Evolutionary conservation across 805 yeast genomes (phyloP).

Genomic region (Nakazawaea wyomingensis): DNA sequence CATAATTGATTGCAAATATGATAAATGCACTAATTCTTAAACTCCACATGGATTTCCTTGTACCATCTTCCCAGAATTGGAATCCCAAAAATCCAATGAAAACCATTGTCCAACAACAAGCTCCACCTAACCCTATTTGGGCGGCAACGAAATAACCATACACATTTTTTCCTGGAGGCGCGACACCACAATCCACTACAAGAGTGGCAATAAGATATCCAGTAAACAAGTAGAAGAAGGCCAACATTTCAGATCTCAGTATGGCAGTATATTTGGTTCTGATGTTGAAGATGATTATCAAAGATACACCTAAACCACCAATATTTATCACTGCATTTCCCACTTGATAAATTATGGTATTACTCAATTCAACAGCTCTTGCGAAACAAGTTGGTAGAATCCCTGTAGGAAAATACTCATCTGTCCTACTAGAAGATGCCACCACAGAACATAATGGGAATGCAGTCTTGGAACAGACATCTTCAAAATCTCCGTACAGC

Average conservation of each 20-base stretch:
- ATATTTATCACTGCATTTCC: constrained; percentile 87
- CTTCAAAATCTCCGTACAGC: constrained; percentile 58
- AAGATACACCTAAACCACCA: constrained; percentile 58
- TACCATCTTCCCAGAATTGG: constrained; percentile 95
- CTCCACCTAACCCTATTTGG: constrained; percentile 71
- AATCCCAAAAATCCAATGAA: constrained; percentile 77
- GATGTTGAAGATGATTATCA: constrained; percentile 71
- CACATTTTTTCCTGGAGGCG: constrained; percentile 74
- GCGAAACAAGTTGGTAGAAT: constrained; percentile 78
- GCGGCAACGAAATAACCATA: constrained; percentile 81
- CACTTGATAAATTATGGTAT: constrained; percentile 83
- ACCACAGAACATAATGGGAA: constrained; percentile 79
- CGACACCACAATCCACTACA: constrained; percentile 87
- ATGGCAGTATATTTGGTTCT: constrained; percentile 90
- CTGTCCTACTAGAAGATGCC: constrained; percentile 37
- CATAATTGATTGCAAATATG: constrained; percentile 62
- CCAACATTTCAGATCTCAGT: constrained; percentile 82
- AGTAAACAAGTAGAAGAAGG: constrained; percentile 58
- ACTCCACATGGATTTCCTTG: constrained; percentile 53
- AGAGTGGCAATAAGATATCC: constrained; percentile 59
- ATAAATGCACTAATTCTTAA: constrained; percentile 46
- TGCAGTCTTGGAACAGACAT: constrained; percentile 61
- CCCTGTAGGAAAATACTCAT: constrained; percentile 43
- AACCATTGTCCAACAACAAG: constrained; percentile 64
- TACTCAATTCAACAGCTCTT: constrained; percentile 80